Percentiles rank a stretch among this genome's conserved stretches.
phyloP scores from a whole-genome alignment of 2,329 filamentous ascomycete genomes.

The Ilyonectria robusta region DNA sequence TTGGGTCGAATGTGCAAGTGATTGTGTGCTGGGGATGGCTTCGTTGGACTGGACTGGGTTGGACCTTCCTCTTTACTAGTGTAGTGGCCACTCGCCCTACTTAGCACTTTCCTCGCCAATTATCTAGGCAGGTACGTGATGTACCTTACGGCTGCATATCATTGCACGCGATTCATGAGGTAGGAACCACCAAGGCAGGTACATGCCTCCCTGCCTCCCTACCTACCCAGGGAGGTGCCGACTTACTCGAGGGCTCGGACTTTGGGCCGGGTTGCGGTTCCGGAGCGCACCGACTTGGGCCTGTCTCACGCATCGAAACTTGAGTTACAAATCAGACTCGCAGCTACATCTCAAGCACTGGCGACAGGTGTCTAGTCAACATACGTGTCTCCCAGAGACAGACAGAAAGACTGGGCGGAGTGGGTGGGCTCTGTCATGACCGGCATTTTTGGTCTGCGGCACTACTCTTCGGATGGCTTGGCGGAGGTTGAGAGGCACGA shows the following conservation, averaged over 20 bases:
- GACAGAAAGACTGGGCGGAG: not conserved
- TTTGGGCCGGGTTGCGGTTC: not conserved
- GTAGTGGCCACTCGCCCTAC: not conserved
- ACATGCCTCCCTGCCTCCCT: not conserved
- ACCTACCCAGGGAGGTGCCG: not conserved
- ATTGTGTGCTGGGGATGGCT: slow-evolving; percentile 2
- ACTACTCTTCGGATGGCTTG: slow-evolving; percentile 18
- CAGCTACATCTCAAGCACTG: slow-evolving; percentile 6
- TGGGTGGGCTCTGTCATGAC: slow-evolving; percentile 13
- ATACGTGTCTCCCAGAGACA: slow-evolving; percentile 26
- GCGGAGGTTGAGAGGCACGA: slow-evolving; percentile 14
- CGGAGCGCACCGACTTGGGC: slow-evolving; percentile 6
- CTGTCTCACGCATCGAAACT: slow-evolving; percentile 17
- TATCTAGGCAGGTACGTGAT: not conserved
- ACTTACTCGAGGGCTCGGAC: slow-evolving; percentile 15
- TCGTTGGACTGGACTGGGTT: slow-evolving; percentile 4
- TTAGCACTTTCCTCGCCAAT: not conserved
- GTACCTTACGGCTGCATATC: not conserved
- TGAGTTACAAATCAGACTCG: slow-evolving; percentile 21
- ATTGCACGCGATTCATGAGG: not conserved
- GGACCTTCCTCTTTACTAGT: slow-evolving; percentile 2
- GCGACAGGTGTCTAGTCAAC: slow-evolving; percentile 9
- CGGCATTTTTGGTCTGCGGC: slow-evolving; percentile 8
- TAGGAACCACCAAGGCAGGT: not conserved
- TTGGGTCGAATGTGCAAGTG: not conserved